Base-by-base conservation (phyloP, 1,284 basidiomycete species). In the Leccinum variabile region DNA sequence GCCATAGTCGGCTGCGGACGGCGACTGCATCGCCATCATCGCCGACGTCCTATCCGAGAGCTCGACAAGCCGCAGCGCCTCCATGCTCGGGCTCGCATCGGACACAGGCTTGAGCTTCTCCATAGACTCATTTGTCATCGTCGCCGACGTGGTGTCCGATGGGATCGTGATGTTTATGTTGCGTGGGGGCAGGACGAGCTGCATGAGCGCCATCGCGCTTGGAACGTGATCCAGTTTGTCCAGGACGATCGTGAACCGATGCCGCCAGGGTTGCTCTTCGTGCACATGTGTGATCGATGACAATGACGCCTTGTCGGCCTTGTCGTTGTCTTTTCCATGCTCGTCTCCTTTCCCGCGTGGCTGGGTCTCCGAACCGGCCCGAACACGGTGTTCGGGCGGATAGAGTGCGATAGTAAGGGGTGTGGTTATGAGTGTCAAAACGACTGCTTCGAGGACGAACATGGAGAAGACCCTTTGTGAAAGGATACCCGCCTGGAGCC, bases 361-460 rank as follows among this genome's bases (percentile, higher is more conserved):
- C 18, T 16, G 22, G 49, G 14, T n/a, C 13, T 9, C 35, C 25
- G 3, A 25, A 14, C 37, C 41, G 2, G 13, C 30, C 6, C 39
- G 55, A 6, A 78, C 76, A 35, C 84, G 87, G 59, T 79, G 76
- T 56, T 86, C 80, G 1, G 84, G 84, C 0, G 94, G 94, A 70
- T 96, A 96, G 32, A 95, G 79, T 55, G 78, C 74, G 2, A 85
- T 83, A 3, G 95, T 94, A 50, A 90, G 81, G 0, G 95, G 95
- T 0, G 93, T 97, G 0, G 95, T 97, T 77, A 93, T 82, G 76
- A 92, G 92, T 0, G 95, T 97, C 50, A 97, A 80, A n/a, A 90
- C 74, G 53, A 98, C 77, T 0, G 95, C 95, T 76, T 94, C 92
- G 35, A 97, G 80, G 35, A 97, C 92, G 69, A 98, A 96, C 94